These are phyloP conservation scores for Fraxinus sp. DNA, from an alignment of 305 asterid species.

Conservation along the genomic window DNA sequence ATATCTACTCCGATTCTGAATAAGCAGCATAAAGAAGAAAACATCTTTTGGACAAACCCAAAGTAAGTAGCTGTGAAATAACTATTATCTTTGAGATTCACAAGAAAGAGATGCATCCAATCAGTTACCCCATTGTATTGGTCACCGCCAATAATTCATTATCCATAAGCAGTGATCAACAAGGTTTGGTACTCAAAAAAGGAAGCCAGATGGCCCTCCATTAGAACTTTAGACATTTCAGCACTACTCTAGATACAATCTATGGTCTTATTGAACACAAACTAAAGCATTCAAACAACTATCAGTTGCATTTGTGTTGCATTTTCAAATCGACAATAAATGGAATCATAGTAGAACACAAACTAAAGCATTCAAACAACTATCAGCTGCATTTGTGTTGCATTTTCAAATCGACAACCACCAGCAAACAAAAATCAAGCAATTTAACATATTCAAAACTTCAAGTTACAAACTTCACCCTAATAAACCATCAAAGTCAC, in stretches of 20 bases:
- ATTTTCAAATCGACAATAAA: constrained; percentile 7
- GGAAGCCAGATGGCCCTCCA: neutral
- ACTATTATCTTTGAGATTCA: neutral
- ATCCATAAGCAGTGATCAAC: constrained; percentile 16
- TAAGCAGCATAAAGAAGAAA: neutral
- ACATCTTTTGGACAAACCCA: neutral
- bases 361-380: constrained; percentile 8
- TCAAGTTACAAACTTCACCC: constrained; percentile 20
- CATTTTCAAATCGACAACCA: constrained; percentile 8
- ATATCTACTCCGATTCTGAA: neutral
- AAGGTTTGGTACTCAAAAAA: constrained; percentile 7
- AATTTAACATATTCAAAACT: neutral
- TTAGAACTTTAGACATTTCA: constrained; percentile 7
- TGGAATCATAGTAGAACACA: no score
- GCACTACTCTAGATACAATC: constrained; percentile 9
- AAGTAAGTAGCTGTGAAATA: neutral
- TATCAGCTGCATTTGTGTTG: constrained; percentile 13
- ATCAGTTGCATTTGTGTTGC: constrained; percentile 13
- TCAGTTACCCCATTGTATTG: constrained; percentile 1
- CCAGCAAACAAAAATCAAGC: constrained; percentile 9
- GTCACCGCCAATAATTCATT: constrained; percentile 11
- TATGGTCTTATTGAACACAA: constrained; percentile 6
- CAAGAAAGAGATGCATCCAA: neutral
- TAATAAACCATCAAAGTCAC: constrained; percentile 6
- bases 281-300: constrained; percentile 3